These are phyloP conservation scores for Quercus tomentella DNA, from an alignment of 331 rosid genomes.

Conservation along the genomic window DNA sequence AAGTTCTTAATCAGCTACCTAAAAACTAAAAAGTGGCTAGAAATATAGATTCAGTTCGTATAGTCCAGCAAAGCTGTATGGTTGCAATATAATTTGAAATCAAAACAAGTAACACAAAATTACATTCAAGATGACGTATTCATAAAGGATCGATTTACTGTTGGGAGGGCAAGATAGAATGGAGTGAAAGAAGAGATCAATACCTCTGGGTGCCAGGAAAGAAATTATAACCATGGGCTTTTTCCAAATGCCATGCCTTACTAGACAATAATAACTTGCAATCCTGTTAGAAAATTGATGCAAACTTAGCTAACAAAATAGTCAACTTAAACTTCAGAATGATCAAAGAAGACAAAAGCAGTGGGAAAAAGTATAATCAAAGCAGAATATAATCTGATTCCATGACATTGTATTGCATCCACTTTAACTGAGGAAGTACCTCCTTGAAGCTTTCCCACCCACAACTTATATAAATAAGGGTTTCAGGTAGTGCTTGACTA, in stretches of 20 bases:
- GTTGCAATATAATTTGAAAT: neutral
- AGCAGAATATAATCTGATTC: neutral
- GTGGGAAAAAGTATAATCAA: neutral
- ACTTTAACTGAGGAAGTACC: conserved; percentile 38
- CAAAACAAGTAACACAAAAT: neutral
- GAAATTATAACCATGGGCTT: conserved; percentile 83
- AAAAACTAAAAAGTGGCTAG: neutral
- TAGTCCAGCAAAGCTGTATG: neutral
- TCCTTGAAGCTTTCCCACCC: conserved; percentile 99
- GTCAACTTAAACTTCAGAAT: conserved; percentile 5
- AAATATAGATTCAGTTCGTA: conserved; percentile 5
- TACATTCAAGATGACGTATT: neutral
- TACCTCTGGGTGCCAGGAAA: conserved; percentile 91
- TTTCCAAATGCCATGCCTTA: conserved; percentile 83
- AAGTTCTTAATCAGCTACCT: neutral
- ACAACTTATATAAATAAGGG: conserved; percentile 92
- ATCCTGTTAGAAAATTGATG: conserved; percentile 53
- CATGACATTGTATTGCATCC: neutral
- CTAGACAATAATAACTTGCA: conserved; percentile 74
- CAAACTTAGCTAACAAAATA: conserved; percentile 12
- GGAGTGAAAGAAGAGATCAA: conserved; percentile 2
- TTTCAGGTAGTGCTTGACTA: conserved; percentile 56
- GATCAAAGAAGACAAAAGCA: conserved; percentile 1
- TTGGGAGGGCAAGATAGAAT: neutral
- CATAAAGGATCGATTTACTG: neutral